Evolutionary conservation across 2,329 filamentous ascomycete genomes (phyloP), one percentile per base, ranked within the genome.

Genomic region (Paraconiothyrium brasiliense): DNA sequence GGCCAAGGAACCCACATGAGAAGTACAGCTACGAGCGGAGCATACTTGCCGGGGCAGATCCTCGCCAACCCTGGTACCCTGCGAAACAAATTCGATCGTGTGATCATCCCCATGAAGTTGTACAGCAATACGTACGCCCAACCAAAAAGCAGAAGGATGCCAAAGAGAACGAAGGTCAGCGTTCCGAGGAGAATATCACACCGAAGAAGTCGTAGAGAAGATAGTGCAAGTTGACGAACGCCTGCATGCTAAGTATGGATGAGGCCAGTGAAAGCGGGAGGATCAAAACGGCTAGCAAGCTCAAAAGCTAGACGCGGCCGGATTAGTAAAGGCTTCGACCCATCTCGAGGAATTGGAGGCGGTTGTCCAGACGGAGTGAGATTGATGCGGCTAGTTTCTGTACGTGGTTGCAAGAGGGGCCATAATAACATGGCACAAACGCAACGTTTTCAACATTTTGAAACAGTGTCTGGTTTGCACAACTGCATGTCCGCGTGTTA

Each of bases 161-260:
- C 8, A 14, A 61, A 11, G 6, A 65, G 32, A 3, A 56, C 6
- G 1, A 58, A 35, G 1, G 54, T 58, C 9, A 62, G 10, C 1
- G 52, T 55, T 2, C 20, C 57, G 2, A 65, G 41, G 6, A 65
- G 27, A 60, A 44, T 6, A 65, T 22, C 9, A 65, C 54, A 9
- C 62, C 59, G 37, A 55, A 54, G 37, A 65, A 62, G 43, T 64
- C 62, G 51, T 52, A 59, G 16, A 59, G n/a, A 14, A 61, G 47
- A 24, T 43, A 57, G n/a, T 39, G 8, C 9, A 60, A 52, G 9
- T 60, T 37, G 22, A 24, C 52, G 37, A 61, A 46, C 8, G 59
- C 54, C 27, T 61, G 59, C 59, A 61, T 61, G 37, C 54, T 54
- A 16, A 61, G 52, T 20, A 57, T 20, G n/a, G 47, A 44, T 16